Base-by-base conservation (phyloP, 1,284 basidiomycete genomes). In the Apiotrichum domesticum region DNA sequence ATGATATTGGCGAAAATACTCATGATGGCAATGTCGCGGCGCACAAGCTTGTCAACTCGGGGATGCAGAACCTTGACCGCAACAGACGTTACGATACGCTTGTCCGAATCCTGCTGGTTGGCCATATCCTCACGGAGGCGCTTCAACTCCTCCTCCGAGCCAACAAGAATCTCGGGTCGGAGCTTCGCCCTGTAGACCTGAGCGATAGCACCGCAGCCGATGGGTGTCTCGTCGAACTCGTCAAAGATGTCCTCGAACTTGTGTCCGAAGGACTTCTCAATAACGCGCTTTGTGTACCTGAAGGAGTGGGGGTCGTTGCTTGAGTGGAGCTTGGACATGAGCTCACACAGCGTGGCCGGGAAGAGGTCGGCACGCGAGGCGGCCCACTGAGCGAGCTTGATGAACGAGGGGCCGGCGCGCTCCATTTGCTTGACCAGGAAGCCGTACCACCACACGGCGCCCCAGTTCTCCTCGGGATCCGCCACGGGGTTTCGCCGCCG, bases 361-460 rank as follows among this genome's bases (percentile, higher is more conserved):
- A 99, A 98, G 5, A 99, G 79, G 74, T 99, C 96, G 47, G 88
- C 87, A 53, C 96, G 84, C 34, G 93, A 94, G 5, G 89, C 96
- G 1, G 96, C 96, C 96, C 96, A 99, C 82, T 99, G 96, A 1
- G 91, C 90, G 51, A 98, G 83, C 89, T 99, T 99, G 77, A 92
- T 92, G 73, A 98, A 98, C 0, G 93, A 96, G 3, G 96, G 96
- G 1, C 96, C 96, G 5, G 95, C 95, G 9, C 85, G 80, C 75
- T 95, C 87, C 94, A 98, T 98, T 72, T 87, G 87, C 54, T 79
- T 79, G 13, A 95, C 92, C 7, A 99, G 80, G 59, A 93, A 83
- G 15, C 82, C 82, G 73, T 97, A 98, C 96, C 96, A 99, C 93
- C 90, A 96, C 2, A 90, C 80, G 3, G 88, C 88, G 53, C 91